Base-by-base conservation (phyloP, 2,329 filamentous ascomycete species). In the Atkinsonella texensis region DNA sequence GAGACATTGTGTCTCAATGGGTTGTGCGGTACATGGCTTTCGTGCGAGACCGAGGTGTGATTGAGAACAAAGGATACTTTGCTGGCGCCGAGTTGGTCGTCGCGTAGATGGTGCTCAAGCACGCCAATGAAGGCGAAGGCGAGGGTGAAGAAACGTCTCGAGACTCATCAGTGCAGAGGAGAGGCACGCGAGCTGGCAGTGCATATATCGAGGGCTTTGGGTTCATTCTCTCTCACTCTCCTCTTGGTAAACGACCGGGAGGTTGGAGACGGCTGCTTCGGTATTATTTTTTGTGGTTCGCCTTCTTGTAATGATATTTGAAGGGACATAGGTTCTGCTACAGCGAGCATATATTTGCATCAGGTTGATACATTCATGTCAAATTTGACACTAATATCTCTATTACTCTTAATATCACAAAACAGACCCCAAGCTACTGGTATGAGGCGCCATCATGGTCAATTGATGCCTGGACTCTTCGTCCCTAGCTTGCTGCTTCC, bases 61-160 rank as follows among this genome's bases (percentile, higher is more conserved):
- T 98, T 57, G 93, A 98, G 74, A 95, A 93, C 65, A 98, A 97
- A 74, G 93, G 93, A 8, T 97, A 96, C 68, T 96, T 96, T 73
- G 91, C 91, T 1, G 81, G 83, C 18, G 91, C 90, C 3, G 84
- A 89, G 63, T 68, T 93, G 57, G 32, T 50, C 31, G 46, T 46
- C 15, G 38, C 4, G 8, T 56, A 55, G 50, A 40, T 12, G 39
- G 32, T 17, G 32, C 31, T 28, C 2, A 20, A 15, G 46, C 7
- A 41, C 33, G n/a, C 6, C 12, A 12, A 20, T 9, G 10, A 15
- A 38, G 35, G 35, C 15, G 17, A 31, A 20, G 23, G 18, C 4
- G 23, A 12, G 20, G 20, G 20, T 23, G 20, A 33, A n/a, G n/a
- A 13, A 32, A 15, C 11, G 17, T 43, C 9, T 7, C 5, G 20